A percentile compares a stretch with the other conserved stretches of the same genome.
Conservation (phyloP, 1,284 basidiomycete genomes). For the Fomes fomentarius region DNA sequence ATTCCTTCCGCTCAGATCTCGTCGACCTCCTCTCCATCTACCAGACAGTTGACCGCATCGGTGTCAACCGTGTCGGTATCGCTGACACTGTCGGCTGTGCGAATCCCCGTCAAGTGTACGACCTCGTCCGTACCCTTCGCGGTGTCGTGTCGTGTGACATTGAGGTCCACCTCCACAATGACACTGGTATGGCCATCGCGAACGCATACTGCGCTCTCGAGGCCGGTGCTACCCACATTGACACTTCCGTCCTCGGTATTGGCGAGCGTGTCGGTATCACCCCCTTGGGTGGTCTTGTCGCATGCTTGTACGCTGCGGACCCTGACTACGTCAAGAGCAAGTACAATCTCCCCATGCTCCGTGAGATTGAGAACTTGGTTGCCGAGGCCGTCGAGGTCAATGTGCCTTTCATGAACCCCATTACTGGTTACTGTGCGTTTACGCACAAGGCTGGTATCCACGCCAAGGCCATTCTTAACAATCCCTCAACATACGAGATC, state of each 20-base stretch:
- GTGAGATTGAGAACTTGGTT: constrained; percentile 98
- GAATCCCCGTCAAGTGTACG: constrained; percentile 98
- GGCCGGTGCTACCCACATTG: constrained; percentile 98
- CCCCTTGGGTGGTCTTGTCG: constrained; percentile 95
- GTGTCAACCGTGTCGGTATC: constrained; percentile 98
- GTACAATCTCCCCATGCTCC: constrained; percentile 97
- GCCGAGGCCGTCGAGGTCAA: constrained; percentile 99
- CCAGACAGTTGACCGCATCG: constrained; percentile 99
- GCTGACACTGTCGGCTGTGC: constrained; percentile 99
- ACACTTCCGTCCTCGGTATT: constrained; percentile 96
- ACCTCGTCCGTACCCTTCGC: constrained; percentile 94
- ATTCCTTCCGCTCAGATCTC: constrained; percentile 99
- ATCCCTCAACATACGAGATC: constrained; percentile 98
- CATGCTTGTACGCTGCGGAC: constrained; percentile 95
- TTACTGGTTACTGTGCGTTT: constrained; percentile 99
- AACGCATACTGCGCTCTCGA: constrained; percentile 99
- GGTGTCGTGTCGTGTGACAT: constrained; percentile 98
- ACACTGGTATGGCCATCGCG: constrained; percentile 97
- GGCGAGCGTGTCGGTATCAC: constrained; percentile 99
- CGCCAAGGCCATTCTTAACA: constrained; percentile 99
- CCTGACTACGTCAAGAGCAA: constrained; percentile 99
- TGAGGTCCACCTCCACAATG: constrained; percentile 98
- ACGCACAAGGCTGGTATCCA: constrained; percentile 99
- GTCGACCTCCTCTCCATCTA: constrained; percentile 99
- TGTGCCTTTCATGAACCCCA: constrained; percentile 96